Evolutionary conservation across 257 asterid genomes (phyloP).

Genomic region (Przewalskia tangutica): DNA sequence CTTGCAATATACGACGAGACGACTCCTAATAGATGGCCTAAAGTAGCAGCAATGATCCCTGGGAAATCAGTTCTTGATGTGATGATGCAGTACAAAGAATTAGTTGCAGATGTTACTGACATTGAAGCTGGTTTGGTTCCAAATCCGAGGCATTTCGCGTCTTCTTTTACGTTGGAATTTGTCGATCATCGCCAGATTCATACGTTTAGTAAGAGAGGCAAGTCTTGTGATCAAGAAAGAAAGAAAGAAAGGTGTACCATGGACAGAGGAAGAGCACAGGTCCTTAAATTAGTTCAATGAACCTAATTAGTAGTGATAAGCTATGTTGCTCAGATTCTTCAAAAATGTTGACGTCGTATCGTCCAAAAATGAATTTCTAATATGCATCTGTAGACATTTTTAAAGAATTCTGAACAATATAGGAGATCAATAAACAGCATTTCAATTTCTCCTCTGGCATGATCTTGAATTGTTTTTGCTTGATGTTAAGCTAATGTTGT

Average conservation of each 20-base stretch:
- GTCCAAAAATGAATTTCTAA: background rate
- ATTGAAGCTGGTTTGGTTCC: constrained; percentile 82
- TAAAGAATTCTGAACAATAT: background rate
- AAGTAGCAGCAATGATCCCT: constrained; percentile 58
- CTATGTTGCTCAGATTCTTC: background rate
- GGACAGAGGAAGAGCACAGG: constrained; percentile 96
- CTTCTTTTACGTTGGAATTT: constrained; percentile 39
- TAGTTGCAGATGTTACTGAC: constrained; percentile 57
- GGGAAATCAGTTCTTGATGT: constrained; percentile 72
- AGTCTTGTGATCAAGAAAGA: constrained; percentile 49
- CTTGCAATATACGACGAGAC: constrained; percentile 59
- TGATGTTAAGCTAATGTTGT: background rate
- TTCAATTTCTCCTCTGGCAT: background rate
- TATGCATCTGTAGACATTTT: background rate
- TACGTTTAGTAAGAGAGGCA: constrained; percentile 39
- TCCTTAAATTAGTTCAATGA: background rate
- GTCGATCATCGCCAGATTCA: constrained; percentile 29
- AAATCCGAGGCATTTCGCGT: constrained; percentile 36
- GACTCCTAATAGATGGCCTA: constrained; percentile 59
- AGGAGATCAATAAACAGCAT: background rate
- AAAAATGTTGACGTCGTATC: background rate
- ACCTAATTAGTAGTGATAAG: background rate
- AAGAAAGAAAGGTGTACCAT: constrained; percentile 67
- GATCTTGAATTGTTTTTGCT: background rate
- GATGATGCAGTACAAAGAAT: constrained; percentile 47